Base-by-base conservation (phyloP, 345 rosid genomes). In the Heritiera fomes region DNA sequence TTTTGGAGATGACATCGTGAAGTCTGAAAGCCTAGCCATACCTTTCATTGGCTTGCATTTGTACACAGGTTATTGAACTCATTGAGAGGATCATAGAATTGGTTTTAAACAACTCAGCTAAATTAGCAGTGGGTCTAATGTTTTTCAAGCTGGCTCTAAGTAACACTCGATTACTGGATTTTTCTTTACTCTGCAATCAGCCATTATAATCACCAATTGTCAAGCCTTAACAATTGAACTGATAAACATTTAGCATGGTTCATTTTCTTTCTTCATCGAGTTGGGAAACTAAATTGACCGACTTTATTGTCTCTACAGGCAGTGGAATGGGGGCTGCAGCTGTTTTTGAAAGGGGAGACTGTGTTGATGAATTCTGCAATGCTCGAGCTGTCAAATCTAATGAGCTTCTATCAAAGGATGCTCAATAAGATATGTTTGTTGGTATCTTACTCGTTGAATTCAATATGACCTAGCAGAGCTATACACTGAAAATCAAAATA, bases 311-410 rank as follows among this genome's bases (percentile, higher is more conserved):
- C 58, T 71, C 28, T 56, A 83, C 89, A 94, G 97, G 96, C 56
- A 80, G 90, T 0, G 97, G 96, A 10, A 92, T 93, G 98, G 96
- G 99, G 30, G 98, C 98, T 18, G 96, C 98, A 43, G 99, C 94
- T 63, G 97, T 93, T 74, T 87, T 95, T 0, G 99, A 93, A 77
- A 90, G 94, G 82, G 98, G 98, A 64, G 98, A 91, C 81, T 80
- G 81, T 23, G 84, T 72, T 8, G 97, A 95, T 66, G 88, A 80
- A 58, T 52, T 89, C 6, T 80, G 88, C 71, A 88, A 90, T 45
- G 89, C 89, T 61, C 80, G 84, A 55, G 69, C 70, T n/a, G 81
- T 75, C 69, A 74, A 79, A 65, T 83, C 69, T 23, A 78, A 75
- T 15, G 53, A 61, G 34, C 84, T 83, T 60, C 82, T 89, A 71